Evolutionary conservation across 352 stramenopile species (phyloP), one percentile per base, ranked within the genome.

Genomic region (Phytopythium ostracodes): DNA sequence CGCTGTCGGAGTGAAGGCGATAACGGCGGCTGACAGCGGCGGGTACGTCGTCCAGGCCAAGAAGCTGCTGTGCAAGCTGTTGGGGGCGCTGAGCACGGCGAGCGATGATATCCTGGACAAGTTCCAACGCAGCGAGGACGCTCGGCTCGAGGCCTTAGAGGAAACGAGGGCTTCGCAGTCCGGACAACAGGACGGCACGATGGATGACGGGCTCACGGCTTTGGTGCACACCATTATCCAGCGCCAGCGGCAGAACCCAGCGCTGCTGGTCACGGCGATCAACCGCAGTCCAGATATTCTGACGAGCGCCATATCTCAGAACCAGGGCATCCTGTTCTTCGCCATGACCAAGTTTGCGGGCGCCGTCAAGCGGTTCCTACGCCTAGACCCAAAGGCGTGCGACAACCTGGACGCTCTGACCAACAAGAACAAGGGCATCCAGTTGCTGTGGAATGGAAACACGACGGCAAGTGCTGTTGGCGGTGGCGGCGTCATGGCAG

Each of bases 321-420:
- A 91, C 62, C 77, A 82, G 12, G 80, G 84, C 0, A 91, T 93
- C 55, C 62, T 92, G 29, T 64, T 83, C 22, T 91, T 91, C 29
- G 68, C 70, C 7, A 91, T 93, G 60, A 79, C 73, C 15, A 89
- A 91, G 61, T 91, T 88, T 43, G 47, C 81, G 4, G 70, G 78
- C 0, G 56, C 70, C 4, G 84, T 91, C n/a, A 88, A 90, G 66
- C 60, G 71, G 7, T 92, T 92, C 50, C 56, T 92, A 4, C 73
- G 73, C 11, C 54, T 92, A 31, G 84, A 92, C 47, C 29, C 72
- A 1, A 87, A 84, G 58, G 66, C 75, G 0, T 79, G 75, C 20
- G 76, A 90, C 29, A 64, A 85, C 31, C 64, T 90, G 17, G 79
- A 91, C n/a, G 25, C 49, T 5, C 63, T 89, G 0, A 66, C 71